Conservation (phyloP, 768 basidiomycete genomes). For the Vararia minispora region DNA sequence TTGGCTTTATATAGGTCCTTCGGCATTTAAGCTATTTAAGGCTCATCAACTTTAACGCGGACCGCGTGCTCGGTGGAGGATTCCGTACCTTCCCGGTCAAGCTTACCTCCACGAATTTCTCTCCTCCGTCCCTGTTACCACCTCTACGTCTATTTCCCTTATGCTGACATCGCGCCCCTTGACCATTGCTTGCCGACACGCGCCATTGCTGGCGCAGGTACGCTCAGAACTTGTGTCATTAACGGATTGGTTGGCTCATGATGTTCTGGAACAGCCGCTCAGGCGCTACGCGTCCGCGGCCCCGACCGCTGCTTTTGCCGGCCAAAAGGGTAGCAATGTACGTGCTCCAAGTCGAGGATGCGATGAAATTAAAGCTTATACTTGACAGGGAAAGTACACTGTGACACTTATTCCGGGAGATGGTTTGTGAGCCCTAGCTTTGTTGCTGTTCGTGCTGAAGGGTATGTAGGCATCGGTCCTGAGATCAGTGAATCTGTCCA, state of each 20-base stretch:
- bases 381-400: slow-evolving; percentile 80
- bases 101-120: too few relatives aligned
- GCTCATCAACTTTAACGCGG: too few relatives aligned
- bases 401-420: slow-evolving; percentile 97
- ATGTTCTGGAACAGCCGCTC: slow-evolving; percentile 28
- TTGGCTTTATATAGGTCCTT: too few relatives aligned
- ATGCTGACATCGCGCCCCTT: too few relatives aligned
- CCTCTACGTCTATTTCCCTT: too few relatives aligned
- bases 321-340: slow-evolving; percentile 81
- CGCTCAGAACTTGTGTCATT: not conserved
- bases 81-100: too few relatives aligned
- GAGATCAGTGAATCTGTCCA: slow-evolving; percentile 97
- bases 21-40: too few relatives aligned
- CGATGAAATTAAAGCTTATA: slow-evolving; percentile 4
- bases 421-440: slow-evolving; percentile 35
- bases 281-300: slow-evolving; percentile 61
- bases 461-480: slow-evolving; percentile 82
- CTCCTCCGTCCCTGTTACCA: too few relatives aligned
- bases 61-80: too few relatives aligned
- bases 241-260: slow-evolving; percentile 1
- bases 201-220: too few relatives aligned
- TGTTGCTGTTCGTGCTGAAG: slow-evolving; percentile 12
- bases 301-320: slow-evolving; percentile 84
- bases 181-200: too few relatives aligned
- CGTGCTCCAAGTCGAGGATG: slow-evolving; percentile 21